Evolutionary conservation across 2,329 filamentous ascomycete genomes (phyloP), one percentile per base, ranked within the genome.

Genomic region (Aspergillus sp.): DNA sequence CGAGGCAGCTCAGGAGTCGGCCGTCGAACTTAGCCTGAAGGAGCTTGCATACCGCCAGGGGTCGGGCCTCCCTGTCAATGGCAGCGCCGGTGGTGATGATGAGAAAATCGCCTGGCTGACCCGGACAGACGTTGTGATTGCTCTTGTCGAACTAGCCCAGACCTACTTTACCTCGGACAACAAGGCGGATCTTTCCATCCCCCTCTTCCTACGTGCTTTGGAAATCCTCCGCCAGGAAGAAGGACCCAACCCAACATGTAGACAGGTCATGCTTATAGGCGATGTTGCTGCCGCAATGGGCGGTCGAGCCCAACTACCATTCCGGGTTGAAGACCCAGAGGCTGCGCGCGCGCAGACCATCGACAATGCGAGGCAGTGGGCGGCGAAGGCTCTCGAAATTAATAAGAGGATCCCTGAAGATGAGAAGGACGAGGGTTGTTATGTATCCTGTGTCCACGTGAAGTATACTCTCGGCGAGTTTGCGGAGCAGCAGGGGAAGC

Each of bases 381-480:
- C 91, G 6, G 77, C 84, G 52, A 93, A 93, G 69, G 90, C 92
- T 3, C 77, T 93, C 35, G 79, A 82, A 21, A 84, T 91, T 56
- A 86, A 88, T 1, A 80, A 80, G 7, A 82, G 84, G 27, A 87
- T 96, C 43, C 75, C 82, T 55, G 84, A 87, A 4, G 84, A 89
- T 0, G 78, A 85, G 3, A 81, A 90, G 41, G 90, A 86, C 2
- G 82, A 87, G 50, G 91, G 96, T 69, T 97, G 93, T 69, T 91
- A 96, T 71, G 75, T 89, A 56, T 90, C 89, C 1, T 97, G 93
- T 68, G 89, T 89, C 2, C 89, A 89, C 6, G 90, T 93, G 7
- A 86, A 90, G n/a, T 90, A 91, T 73, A 96, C 96, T 70, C 83
- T 96, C 53, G 93, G 87, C 23, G 90, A 96, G 66, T 88, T 97